Evolutionary conservation across 306 rosid genomes (phyloP).

Genomic region (Prunus mongolica): DNA sequence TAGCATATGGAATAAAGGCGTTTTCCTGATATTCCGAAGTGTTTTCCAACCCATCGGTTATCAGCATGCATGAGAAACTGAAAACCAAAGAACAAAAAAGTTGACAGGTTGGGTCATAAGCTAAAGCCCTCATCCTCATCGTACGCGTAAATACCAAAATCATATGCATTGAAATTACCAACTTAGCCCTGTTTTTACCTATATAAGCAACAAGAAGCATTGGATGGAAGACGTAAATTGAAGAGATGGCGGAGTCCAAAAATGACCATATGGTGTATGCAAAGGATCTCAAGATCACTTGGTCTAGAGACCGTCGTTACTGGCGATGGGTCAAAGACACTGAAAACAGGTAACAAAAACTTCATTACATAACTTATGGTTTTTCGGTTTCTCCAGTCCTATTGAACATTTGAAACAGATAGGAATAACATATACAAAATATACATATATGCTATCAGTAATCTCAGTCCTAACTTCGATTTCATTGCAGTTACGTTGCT

Average conservation of each 20-base stretch:
- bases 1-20: neutral
- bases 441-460: neutral
- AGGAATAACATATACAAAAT: no score
- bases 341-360: conserved; percentile 42
- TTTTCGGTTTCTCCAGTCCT: no score
- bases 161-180: neutral
- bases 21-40: neutral
- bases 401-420: no score
- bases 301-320: conserved; percentile 40
- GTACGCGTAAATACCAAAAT: neutral
- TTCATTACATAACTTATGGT: neutral
- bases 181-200: neutral
- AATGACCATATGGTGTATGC: conserved; percentile 65
- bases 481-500: conserved; percentile 56
- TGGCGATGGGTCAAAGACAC: conserved; percentile 43
- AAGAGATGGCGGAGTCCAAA: conserved; percentile 34
- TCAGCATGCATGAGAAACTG: no score
- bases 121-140: neutral
- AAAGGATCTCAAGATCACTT: conserved; percentile 52
- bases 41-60: neutral
- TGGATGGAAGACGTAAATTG: neutral
- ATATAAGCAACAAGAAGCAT: neutral
- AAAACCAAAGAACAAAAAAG: neutral
- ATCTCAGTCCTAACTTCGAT: neutral
- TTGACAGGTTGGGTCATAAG: neutral